Conservation (phyloP, 2,329 filamentous ascomycete species). For the Emmonsiellopsis sp. region DNA sequence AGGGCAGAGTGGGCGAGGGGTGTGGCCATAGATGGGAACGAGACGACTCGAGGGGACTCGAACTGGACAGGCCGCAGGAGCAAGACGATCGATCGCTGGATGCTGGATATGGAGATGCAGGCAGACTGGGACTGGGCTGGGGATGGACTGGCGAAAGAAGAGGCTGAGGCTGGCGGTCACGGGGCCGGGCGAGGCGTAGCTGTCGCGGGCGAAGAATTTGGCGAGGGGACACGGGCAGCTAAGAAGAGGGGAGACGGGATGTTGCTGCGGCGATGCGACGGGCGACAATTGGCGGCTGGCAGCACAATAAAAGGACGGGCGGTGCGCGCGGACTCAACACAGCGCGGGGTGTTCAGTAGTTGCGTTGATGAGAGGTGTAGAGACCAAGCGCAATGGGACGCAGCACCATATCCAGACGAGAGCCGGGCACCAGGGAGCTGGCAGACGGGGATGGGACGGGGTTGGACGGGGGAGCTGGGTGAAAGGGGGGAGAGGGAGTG, state of each 20-base stretch:
- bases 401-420: not conserved
- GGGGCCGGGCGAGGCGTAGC: not conserved
- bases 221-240: not conserved
- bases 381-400: not conserved
- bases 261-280: no score
- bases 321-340: not conserved
- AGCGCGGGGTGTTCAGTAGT: not conserved
- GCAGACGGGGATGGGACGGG: not conserved
- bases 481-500: not conserved
- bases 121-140: not conserved
- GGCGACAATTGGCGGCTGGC: not conserved
- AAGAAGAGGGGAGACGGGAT: not conserved
- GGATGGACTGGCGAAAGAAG: not conserved
- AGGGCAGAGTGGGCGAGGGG: not conserved
- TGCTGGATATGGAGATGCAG: not conserved
- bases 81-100: no score
- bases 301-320: not conserved
- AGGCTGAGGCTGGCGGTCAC: not conserved
- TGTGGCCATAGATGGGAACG: not conserved
- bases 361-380: constrained; percentile 1
- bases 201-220: not conserved
- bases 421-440: not conserved
- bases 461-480: not conserved
- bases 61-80: no score
- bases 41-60: not conserved